Percentiles rank a stretch among this genome's conserved stretches.
phyloP scores from a whole-genome alignment of 192 early-diverging fungal genomes.

The Coemansia sp. region DNA sequence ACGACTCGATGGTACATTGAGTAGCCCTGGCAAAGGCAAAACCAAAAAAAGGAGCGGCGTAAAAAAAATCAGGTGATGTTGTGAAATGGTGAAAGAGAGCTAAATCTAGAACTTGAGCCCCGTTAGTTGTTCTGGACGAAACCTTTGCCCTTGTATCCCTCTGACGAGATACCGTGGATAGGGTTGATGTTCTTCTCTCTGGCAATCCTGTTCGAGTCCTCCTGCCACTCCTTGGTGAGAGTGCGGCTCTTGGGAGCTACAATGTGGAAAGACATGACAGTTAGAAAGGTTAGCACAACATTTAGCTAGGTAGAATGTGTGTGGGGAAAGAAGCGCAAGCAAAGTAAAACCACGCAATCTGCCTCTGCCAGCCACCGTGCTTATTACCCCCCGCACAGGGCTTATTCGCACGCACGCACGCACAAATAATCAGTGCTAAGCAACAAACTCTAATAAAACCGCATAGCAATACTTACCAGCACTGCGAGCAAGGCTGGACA shows the following conservation, averaged over 20 bases:
- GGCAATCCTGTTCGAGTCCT: constrained; percentile 75
- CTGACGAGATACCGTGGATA: constrained; percentile 76
- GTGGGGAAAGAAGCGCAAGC: not conserved
- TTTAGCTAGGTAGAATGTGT: not conserved
- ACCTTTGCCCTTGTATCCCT: constrained; percentile 76
- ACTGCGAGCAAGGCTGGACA: constrained; percentile 64
- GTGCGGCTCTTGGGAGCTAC: constrained; percentile 67
- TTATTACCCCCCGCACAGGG: not conserved
- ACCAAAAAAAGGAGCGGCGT: not conserved
- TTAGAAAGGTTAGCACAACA: not conserved
- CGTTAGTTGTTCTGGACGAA: constrained; percentile 57
- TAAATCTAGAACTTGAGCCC: not conserved
- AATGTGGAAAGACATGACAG: constrained; percentile 27
- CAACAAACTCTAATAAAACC: constrained; percentile 12
- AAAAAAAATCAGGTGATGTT: constrained; percentile 1
- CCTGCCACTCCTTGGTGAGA: constrained; percentile 81
- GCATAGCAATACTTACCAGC: constrained; percentile 39
- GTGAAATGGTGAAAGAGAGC: not conserved
- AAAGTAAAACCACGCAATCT: not conserved
- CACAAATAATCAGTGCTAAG: not conserved
- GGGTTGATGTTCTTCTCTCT: constrained; percentile 74
- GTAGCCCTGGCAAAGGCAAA: not conserved
- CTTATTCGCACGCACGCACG: constrained; percentile 2
- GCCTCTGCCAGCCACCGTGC: not conserved
- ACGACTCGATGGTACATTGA: not conserved